phyloP scores from a whole-genome alignment of 129 eudicot genomes.

The Sambucus nigra region DNA sequence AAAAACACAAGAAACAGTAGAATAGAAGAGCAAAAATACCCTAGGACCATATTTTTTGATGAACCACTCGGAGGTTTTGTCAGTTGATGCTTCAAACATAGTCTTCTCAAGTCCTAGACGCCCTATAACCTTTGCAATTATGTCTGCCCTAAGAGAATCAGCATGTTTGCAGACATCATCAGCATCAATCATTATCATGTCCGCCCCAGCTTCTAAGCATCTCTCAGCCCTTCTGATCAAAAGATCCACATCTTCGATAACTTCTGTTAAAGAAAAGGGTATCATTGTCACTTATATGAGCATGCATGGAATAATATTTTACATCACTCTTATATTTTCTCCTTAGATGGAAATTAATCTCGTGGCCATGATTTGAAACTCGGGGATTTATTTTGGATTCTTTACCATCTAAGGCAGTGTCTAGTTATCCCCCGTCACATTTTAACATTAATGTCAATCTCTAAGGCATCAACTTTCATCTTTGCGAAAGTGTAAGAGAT shows the following conservation, averaged over 20 bases:
- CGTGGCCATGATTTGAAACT: background rate
- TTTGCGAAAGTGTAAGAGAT: no score
- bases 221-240: constrained; percentile 83
- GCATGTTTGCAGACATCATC: constrained; percentile 70
- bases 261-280: constrained; percentile 29
- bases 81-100: constrained; percentile 86
- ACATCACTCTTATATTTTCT: no score
- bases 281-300: background rate
- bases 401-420: no score
- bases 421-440: no score
- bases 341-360: no score
- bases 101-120: constrained; percentile 84
- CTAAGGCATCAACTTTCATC: no score
- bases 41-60: constrained; percentile 78
- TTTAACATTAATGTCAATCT: no score
- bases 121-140: constrained; percentile 73
- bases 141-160: constrained; percentile 62
- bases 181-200: constrained; percentile 90
- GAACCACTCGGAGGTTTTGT: constrained; percentile 87
- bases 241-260: constrained; percentile 76
- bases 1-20: background rate
- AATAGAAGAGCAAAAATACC: constrained; percentile 21
- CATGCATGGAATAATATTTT: background rate
- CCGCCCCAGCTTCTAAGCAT: constrained; percentile 98
- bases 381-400: background rate